These are phyloP conservation scores for Chalaropsis ovoidea DNA, from an alignment of 2,329 filamentous ascomycete species.

Conservation along the genomic window DNA sequence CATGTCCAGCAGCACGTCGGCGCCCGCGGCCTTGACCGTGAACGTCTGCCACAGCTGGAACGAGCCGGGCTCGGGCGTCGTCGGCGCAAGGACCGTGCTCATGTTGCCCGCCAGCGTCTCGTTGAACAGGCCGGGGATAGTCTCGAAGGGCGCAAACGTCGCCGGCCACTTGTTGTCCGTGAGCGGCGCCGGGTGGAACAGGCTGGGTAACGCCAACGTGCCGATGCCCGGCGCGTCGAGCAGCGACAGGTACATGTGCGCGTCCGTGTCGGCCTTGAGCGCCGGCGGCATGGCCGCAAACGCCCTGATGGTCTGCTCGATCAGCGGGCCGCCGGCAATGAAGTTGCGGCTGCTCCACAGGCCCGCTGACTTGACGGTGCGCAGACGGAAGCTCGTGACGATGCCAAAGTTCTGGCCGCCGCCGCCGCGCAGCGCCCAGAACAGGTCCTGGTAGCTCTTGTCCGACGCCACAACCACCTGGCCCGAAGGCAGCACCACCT, in stretches of 20 bases:
- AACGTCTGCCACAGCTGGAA: slow-evolving; percentile 15
- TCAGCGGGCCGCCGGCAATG: neutral
- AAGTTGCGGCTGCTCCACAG: slow-evolving; percentile 31
- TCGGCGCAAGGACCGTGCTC: slow-evolving; percentile 1
- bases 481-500: slow-evolving; percentile 39
- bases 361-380: slow-evolving; percentile 32
- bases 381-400: slow-evolving; percentile 41
- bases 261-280: slow-evolving; percentile 23
- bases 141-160: neutral
- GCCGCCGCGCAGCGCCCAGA: slow-evolving; percentile 46
- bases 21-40: slow-evolving; percentile 27
- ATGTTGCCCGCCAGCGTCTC: neutral
- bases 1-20: slow-evolving; percentile 30
- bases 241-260: slow-evolving; percentile 29
- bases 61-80: slow-evolving; percentile 7
- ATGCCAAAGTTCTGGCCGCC: slow-evolving; percentile 48
- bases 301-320: slow-evolving; percentile 1
- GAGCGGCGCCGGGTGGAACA: slow-evolving; percentile 19
- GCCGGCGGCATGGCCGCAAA: slow-evolving; percentile 27
- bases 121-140: neutral
- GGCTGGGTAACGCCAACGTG: slow-evolving; percentile 28
- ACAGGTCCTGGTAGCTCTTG: slow-evolving; percentile 41
- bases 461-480: slow-evolving; percentile 36
- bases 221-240: slow-evolving; percentile 30
- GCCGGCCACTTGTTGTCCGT: slow-evolving; percentile 28